These are phyloP conservation scores for Penicillium cataractarum DNA, from an alignment of 495 filamentous ascomycete species.

Conservation along the genomic window DNA sequence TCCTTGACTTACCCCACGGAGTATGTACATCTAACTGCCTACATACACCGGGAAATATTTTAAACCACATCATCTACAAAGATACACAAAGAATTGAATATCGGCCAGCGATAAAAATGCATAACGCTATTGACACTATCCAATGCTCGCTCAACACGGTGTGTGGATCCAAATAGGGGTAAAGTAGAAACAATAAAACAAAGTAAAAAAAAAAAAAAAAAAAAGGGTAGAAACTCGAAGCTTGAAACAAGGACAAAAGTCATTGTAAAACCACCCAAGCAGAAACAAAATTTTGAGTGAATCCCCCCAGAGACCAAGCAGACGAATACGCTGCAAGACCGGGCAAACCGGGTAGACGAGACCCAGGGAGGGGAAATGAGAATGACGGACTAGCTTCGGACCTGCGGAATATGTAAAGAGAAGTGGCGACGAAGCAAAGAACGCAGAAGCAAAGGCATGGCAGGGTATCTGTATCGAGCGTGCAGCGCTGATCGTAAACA, in stretches of 20 bases:
- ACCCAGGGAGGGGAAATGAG: constrained; percentile 3
- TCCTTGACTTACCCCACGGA: too few species aligned
- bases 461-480: constrained; percentile 36
- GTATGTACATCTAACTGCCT: too few species aligned
- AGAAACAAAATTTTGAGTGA: constrained; percentile 16
- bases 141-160: constrained; percentile 28
- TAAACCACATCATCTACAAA: not conserved
- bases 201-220: constrained; percentile 3
- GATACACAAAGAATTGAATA: constrained; percentile 16
- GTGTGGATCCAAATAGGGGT: constrained; percentile 3
- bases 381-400: constrained; percentile 27
- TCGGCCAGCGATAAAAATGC: constrained; percentile 24
- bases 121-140: constrained; percentile 25
- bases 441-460: constrained; percentile 17
- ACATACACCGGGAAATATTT: not conserved
- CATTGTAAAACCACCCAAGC: constrained; percentile 14
- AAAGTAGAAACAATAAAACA: not conserved
- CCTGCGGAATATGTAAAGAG: constrained; percentile 30
- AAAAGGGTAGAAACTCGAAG: not conserved
- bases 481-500: constrained; percentile 32
- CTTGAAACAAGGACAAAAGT: not conserved
- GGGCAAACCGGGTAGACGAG: constrained; percentile 4
- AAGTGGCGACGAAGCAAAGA: not conserved
- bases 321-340: not conserved
- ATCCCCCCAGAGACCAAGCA: not conserved